These are phyloP conservation scores for Amaranthus cruentus DNA, from an alignment of 148 eudicot genomes.

Conservation along the genomic window DNA sequence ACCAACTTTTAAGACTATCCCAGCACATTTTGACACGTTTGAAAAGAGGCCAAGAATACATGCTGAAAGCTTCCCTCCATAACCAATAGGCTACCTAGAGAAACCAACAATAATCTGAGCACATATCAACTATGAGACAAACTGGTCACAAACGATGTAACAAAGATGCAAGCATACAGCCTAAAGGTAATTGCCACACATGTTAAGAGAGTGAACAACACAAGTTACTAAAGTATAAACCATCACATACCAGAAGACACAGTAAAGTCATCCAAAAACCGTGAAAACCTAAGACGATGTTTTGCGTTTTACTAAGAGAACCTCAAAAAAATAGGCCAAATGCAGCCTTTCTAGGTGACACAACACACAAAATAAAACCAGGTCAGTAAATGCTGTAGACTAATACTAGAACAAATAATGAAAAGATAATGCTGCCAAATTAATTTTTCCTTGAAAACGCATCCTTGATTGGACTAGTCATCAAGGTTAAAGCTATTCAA, in stretches of 20 bases:
- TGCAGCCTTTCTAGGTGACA: constrained; percentile 2
- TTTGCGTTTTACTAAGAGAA: neutral
- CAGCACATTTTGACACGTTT: constrained; percentile 63
- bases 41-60: constrained; percentile 88
- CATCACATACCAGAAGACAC: neutral
- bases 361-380: neutral
- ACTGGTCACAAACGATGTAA: neutral
- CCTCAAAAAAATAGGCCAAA: neutral
- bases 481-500: neutral
- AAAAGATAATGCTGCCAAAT: neutral
- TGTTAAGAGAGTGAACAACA: neutral
- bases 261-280: neutral
- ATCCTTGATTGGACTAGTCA: neutral
- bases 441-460: neutral
- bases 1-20: constrained; percentile 59
- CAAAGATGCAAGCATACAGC: neutral
- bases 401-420: neutral
- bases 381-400: neutral
- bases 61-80: constrained; percentile 70
- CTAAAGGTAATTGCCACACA: neutral
- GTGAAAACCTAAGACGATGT: neutral
- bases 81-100: constrained; percentile 62
- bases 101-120: constrained; percentile 7
- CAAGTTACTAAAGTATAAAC: neutral
- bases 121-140: neutral